A percentile compares a stretch with the other conserved stretches of the same genome.
These are phyloP conservation scores for Porphyridium purpureum DNA, from an alignment of 23 red algal species.

Conservation along the genomic window DNA sequence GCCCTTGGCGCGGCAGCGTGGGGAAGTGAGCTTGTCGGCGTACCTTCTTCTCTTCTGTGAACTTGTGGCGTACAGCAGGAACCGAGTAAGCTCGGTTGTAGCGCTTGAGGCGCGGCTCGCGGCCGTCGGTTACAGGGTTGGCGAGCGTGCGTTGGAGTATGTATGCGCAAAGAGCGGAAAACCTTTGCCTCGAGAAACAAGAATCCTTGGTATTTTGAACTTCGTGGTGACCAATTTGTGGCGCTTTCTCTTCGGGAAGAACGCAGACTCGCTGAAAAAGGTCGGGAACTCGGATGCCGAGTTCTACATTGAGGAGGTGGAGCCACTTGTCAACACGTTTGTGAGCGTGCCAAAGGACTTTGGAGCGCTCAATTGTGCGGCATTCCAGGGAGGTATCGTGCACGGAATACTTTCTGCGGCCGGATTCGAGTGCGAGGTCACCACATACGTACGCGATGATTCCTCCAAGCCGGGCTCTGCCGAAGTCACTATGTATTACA, in stretches of 20 bases:
- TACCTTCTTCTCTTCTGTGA: slow-evolving; percentile 53
- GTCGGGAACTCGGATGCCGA: slow-evolving; percentile 72
- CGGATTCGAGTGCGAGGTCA: no score
- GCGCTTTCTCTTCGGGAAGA: slow-evolving; percentile 78
- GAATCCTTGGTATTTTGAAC: slow-evolving; percentile 39
- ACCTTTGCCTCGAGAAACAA: slow-evolving; percentile 20
- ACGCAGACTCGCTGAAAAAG: slow-evolving; percentile 69
- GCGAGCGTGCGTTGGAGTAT: slow-evolving; percentile 37
- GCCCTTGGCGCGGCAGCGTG: no score
- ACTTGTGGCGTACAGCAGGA: slow-evolving; percentile 61
- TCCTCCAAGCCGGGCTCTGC: no score
- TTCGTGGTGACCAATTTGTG: slow-evolving; percentile 45
- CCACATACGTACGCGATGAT: no score
- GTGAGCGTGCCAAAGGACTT: slow-evolving; percentile 75
- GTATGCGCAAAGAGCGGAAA: slow-evolving; percentile 9
- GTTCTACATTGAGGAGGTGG: slow-evolving; percentile 13
- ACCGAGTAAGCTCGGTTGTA: slow-evolving; percentile 59
- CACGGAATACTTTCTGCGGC: slow-evolving; percentile 46
- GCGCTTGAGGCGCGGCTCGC: slow-evolving; percentile 62
- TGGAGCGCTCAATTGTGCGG: slow-evolving; percentile 80
- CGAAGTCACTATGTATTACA: slow-evolving; percentile 70
- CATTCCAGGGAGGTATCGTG: slow-evolving; percentile 70
- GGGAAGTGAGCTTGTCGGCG: background rate
- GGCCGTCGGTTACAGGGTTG: slow-evolving; percentile 50
- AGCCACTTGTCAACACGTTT: slow-evolving; percentile 77